These are phyloP conservation scores for Cyathus striatus DNA, from an alignment of 768 basidiomycete genomes.

Conservation along the genomic window DNA sequence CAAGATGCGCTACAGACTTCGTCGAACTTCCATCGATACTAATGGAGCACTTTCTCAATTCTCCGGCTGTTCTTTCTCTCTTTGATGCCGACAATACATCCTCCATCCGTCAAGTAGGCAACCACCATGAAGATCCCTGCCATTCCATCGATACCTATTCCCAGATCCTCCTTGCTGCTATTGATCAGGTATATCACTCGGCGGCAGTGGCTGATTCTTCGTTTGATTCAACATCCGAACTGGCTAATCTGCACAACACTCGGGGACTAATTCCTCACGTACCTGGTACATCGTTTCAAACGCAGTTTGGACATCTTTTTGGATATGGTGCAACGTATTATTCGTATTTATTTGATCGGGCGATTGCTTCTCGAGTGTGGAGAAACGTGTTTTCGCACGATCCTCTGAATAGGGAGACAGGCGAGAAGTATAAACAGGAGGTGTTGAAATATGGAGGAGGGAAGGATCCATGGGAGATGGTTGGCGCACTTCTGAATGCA, in stretches of 20 bases:
- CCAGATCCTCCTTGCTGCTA: constrained; percentile 81
- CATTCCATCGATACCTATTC: constrained; percentile 84
- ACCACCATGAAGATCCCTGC: constrained; percentile 73
- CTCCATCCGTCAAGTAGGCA: constrained; percentile 42
- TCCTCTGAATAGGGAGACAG: constrained; percentile 66
- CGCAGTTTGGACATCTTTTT: constrained; percentile 92
- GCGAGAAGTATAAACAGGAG: constrained; percentile 77
- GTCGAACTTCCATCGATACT: constrained; percentile 97
- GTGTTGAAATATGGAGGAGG: constrained; percentile 83
- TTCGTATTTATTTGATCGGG: constrained; percentile 93
- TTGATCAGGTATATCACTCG: constrained; percentile 92
- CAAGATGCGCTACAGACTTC: constrained; percentile 96
- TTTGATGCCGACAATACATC: constrained; percentile 55
- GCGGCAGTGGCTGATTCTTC: constrained; percentile 41
- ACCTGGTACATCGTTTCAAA: constrained; percentile 85
- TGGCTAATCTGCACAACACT: constrained; percentile 56
- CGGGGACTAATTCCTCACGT: constrained; percentile 84
- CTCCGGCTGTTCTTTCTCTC: constrained; percentile 75
- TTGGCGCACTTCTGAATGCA: constrained; percentile 60
- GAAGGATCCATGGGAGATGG: constrained; percentile 92
- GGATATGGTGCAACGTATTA: constrained; percentile 99
- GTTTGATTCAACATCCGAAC: constrained; percentile 72
- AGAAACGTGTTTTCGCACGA: constrained; percentile 60
- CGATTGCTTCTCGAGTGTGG: constrained; percentile 94
- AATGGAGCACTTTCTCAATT: constrained; percentile 96